A percentile compares a stretch with the other conserved stretches of the same genome.
Conservation (phyloP, 768 basidiomycete species). For the Russula griseocarnosa region DNA sequence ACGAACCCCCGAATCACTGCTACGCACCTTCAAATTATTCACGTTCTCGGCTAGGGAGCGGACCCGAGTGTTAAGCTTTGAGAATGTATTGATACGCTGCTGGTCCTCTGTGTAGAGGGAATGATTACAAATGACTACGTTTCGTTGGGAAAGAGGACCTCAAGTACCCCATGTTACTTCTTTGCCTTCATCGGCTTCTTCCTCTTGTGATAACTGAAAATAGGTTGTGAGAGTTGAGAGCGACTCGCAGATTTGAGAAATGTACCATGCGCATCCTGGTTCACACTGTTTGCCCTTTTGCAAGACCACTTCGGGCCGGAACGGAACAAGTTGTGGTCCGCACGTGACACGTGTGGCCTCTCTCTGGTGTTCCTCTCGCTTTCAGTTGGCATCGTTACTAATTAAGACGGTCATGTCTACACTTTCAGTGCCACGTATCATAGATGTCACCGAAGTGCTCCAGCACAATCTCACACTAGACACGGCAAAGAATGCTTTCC, state of each 20-base stretch:
- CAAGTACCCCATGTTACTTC: conserved; percentile 83
- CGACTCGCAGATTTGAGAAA: not conserved
- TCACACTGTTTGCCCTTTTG: not conserved
- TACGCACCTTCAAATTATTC: conserved; percentile 62
- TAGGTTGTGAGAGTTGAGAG: not conserved
- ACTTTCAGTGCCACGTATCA: conserved; percentile 18
- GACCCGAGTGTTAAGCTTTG: conserved; percentile 81
- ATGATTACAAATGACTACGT: not conserved
- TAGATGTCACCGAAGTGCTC: conserved; percentile 13
- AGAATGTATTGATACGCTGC: conserved; percentile 86
- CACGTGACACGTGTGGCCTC: too few relatives aligned
- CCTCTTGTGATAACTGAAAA: conserved; percentile 64
- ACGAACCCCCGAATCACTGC: not conserved
- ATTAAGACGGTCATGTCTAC: conserved; percentile 2
- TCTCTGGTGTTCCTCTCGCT: too few relatives aligned
- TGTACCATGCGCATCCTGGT: conserved; percentile 56
- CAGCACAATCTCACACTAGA: conserved; percentile 34
- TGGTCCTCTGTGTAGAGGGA: conserved; percentile 56
- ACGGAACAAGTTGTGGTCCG: too few relatives aligned
- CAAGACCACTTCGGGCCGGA: too few relatives aligned
- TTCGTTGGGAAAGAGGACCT: not conserved
- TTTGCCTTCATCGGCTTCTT: conserved; percentile 67
- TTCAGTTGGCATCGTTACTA: too few relatives aligned
- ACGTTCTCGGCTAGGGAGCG: conserved; percentile 69
- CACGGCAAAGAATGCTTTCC: conserved; percentile 51